Conservation (phyloP, 331 rosid species). For the Quercus phellos region DNA sequence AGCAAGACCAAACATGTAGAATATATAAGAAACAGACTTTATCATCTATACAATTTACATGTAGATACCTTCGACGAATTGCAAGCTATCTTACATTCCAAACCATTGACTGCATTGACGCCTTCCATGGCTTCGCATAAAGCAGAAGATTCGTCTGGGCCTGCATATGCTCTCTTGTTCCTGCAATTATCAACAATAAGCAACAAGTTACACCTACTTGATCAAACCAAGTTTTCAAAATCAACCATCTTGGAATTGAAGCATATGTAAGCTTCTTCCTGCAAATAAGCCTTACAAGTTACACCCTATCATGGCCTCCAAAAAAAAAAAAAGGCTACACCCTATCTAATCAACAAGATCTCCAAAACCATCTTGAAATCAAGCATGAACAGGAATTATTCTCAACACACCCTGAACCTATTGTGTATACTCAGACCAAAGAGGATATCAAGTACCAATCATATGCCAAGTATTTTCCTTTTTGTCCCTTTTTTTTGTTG, state of each 20-base stretch:
- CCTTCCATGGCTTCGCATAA: conserved; percentile 67
- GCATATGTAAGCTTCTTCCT: too few relatives aligned
- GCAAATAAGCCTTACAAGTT: not conserved
- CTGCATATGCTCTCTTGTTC: conserved; percentile 53
- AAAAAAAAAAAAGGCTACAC: conserved; percentile 7
- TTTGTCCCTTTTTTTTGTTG: not conserved
- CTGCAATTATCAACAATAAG: conserved; percentile 33
- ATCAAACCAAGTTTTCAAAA: too few relatives aligned
- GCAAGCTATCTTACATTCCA: conserved; percentile 98
- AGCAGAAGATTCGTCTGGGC: conserved; percentile 63
- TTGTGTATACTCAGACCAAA: not conserved
- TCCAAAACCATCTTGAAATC: not conserved
- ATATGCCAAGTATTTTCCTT: not conserved
- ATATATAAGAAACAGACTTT: not conserved
- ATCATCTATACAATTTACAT: not conserved
- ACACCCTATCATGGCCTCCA: not conserved
- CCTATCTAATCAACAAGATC: not conserved
- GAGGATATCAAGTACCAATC: not conserved
- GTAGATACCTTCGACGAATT: conserved; percentile 79
- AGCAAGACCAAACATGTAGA: not conserved
- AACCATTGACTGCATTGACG: conserved; percentile 64
- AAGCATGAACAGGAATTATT: too few relatives aligned
- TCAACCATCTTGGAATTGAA: too few relatives aligned
- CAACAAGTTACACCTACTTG: conserved; percentile 5
- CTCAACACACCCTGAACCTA: not conserved